phyloP scores from a whole-genome alignment of 2,329 filamentous ascomycete species.

The Colletotrichum neosansevieriae region DNA sequence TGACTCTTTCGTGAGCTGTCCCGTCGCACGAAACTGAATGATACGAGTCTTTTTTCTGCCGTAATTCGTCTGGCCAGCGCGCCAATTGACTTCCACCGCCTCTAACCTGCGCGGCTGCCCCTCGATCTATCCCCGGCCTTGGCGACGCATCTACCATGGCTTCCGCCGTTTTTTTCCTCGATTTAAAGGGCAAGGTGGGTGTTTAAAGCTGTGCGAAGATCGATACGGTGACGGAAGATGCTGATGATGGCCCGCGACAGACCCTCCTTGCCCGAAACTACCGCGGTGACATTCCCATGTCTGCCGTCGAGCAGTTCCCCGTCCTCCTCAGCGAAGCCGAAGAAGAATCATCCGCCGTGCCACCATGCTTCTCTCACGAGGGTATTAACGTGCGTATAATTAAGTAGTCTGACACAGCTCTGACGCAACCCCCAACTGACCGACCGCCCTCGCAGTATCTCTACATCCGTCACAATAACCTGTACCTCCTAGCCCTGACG shows the following conservation, averaged over 20 bases:
- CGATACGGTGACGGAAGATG: background rate
- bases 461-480: conserved; percentile 99
- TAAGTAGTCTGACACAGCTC: conserved; percentile 20
- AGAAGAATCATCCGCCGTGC: conserved; percentile 97
- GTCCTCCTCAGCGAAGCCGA: conserved; percentile 96
- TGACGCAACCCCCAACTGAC: conserved; percentile 36
- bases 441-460: conserved; percentile 75
- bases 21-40: conserved; percentile 22
- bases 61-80: conserved; percentile 43
- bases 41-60: conserved; percentile 26
- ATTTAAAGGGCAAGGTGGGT: conserved; percentile 97
- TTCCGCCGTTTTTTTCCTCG: conserved; percentile 97
- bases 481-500: conserved; percentile 96
- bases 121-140: conserved; percentile 43
- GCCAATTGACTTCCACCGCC: conserved; percentile 45
- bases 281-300: conserved; percentile 98
- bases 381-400: conserved; percentile 86
- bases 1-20: conserved; percentile 19
- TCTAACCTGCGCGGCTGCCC: conserved; percentile 42
- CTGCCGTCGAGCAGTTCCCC: conserved; percentile 97
- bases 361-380: conserved; percentile 97
- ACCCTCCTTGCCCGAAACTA: conserved; percentile 99
- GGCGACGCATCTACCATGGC: conserved; percentile 74
- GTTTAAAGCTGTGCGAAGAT: background rate
- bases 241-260: conserved; percentile 59